These are phyloP conservation scores for Carallia pectinifolia DNA, from an alignment of 345 rosid genomes.

Conservation along the genomic window DNA sequence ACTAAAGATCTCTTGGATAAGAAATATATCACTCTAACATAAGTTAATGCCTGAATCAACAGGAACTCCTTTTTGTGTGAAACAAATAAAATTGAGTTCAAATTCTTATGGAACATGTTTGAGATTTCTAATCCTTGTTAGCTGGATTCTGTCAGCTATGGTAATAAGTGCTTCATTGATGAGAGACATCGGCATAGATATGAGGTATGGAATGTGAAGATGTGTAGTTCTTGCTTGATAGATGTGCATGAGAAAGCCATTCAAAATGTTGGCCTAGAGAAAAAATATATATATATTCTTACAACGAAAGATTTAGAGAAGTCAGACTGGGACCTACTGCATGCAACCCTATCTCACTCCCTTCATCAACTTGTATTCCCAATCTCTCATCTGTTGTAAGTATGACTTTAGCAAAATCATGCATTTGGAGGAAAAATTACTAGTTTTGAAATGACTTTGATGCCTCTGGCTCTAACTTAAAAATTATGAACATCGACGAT, in stretches of 20 bases:
- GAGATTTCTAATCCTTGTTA: not conserved
- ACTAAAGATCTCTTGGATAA: not conserved
- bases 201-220: conserved; percentile 52
- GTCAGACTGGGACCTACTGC: no score
- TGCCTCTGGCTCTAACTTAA: no score
- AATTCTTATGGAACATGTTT: not conserved
- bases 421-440: no score
- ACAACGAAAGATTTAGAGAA: no score
- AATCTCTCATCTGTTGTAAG: no score
- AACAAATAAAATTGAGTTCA: not conserved
- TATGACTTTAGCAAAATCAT: no score
- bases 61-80: not conserved
- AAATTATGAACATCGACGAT: no score
- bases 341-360: no score
- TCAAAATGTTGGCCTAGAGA: not conserved
- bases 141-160: conserved; percentile 48
- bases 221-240: not conserved
- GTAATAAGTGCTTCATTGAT: conserved; percentile 51
- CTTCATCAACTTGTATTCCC: no score
- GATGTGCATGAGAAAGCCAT: not conserved
- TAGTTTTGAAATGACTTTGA: no score
- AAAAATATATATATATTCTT: not conserved
- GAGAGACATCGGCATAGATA: conserved; percentile 96
- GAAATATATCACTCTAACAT: not conserved
- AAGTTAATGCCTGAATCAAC: not conserved